Percentiles rank a stretch among this genome's conserved stretches.
These are phyloP conservation scores for Lasiodiplodia sp. DNA, from an alignment of 2,329 filamentous ascomycete species.

Conservation along the genomic window DNA sequence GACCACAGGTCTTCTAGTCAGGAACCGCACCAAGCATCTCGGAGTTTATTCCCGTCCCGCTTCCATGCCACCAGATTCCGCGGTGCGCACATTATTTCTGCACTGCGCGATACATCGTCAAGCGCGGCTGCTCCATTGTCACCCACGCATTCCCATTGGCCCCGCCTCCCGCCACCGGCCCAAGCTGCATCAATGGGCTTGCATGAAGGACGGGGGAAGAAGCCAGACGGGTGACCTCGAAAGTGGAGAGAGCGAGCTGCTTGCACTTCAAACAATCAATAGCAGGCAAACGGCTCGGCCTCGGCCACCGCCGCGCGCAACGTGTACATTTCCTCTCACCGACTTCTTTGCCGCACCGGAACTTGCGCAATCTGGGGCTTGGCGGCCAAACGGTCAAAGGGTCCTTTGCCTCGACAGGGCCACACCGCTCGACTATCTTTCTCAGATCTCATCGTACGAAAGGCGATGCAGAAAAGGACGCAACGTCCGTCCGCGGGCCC, in stretches of 20 bases:
- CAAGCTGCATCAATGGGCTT: not conserved
- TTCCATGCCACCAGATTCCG: not conserved
- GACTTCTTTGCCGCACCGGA: not conserved
- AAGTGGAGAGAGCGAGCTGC: not conserved
- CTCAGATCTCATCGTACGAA: not conserved
- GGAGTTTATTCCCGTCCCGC: not conserved
- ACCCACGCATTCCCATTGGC: not conserved
- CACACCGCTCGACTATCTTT: conserved; percentile 1
- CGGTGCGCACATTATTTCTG: not conserved
- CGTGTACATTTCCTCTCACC: not conserved
- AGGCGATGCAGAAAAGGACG: not conserved
- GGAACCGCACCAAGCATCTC: not conserved
- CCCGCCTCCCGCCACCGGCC: not conserved
- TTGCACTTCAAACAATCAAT: not conserved
- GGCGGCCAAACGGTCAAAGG: not conserved
- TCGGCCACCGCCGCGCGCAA: not conserved
- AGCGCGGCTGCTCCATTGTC: not conserved
- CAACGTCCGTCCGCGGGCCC: not conserved
- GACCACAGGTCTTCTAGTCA: not conserved
- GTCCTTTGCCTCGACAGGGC: not conserved
- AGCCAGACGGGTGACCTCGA: not conserved
- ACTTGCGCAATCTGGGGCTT: not conserved
- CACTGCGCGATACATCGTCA: not conserved
- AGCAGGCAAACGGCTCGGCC: not conserved
- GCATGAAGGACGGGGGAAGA: not conserved